These are phyloP conservation scores for Apiotrichum veenhuisii DNA, from an alignment of 1,284 basidiomycete species.

Conservation along the genomic window DNA sequence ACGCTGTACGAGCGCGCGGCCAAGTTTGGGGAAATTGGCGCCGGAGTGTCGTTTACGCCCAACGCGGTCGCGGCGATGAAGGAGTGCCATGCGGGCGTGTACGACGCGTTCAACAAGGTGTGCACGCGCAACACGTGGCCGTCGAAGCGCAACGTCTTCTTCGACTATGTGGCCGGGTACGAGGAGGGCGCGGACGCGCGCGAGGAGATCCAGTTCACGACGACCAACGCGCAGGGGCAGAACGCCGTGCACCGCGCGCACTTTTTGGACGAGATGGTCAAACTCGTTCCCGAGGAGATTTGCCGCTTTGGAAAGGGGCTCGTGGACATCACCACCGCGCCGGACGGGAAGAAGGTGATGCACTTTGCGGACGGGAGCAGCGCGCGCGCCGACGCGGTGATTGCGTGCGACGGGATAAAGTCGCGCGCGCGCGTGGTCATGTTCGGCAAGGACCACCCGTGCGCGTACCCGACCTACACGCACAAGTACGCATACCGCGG, in stretches of 20 bases:
- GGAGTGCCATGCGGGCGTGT: conserved; percentile 14
- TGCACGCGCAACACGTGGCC: conserved; percentile 15
- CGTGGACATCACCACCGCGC: background rate
- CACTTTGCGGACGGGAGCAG: conserved; percentile 19
- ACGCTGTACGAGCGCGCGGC: conserved; percentile 21
- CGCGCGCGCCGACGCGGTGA: conserved; percentile 8
- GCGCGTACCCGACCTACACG: conserved; percentile 13
- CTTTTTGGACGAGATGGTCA: conserved; percentile 24
- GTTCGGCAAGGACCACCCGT: conserved; percentile 15
- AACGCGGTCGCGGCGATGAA: conserved; percentile 20
- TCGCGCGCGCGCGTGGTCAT: conserved; percentile 5
- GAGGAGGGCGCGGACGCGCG: background rate
- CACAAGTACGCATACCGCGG: conserved; percentile 26
- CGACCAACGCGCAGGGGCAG: conserved; percentile 11
- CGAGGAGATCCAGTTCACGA: conserved; percentile 12
- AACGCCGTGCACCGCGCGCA: conserved; percentile 23
- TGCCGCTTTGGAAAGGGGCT: conserved; percentile 18
- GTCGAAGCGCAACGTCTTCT: conserved; percentile 10
- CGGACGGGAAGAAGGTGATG: conserved; percentile 1
- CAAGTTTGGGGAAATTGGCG: conserved; percentile 24
- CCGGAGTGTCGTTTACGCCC: conserved; percentile 20
- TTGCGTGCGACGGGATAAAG: conserved; percentile 26
- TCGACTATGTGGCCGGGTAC: conserved; percentile 18
- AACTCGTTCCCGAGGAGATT: conserved; percentile 9
- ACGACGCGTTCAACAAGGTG: conserved; percentile 18